Evolutionary conservation across 2,329 filamentous ascomycete species (phyloP).

Genomic region (Sporothrix variecibatus): DNA sequence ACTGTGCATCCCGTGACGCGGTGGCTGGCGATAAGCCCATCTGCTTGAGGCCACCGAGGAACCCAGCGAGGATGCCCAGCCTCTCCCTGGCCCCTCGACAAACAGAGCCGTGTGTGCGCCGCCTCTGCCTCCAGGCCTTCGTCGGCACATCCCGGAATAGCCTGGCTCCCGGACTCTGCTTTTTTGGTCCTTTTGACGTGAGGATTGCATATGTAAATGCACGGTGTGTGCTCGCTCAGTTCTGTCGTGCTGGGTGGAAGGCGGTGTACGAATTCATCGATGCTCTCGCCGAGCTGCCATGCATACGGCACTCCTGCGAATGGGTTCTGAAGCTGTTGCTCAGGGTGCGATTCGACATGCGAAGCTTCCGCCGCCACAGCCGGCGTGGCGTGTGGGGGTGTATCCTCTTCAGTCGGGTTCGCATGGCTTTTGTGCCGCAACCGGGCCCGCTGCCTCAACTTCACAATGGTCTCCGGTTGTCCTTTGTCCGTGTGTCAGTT

Average conservation of each 20-base stretch:
- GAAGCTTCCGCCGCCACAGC: no score
- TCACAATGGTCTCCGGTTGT: conserved; percentile 50
- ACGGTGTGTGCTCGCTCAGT: conserved; percentile 50
- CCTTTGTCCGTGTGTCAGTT: conserved; percentile 46
- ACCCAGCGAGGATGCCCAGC: conserved; percentile 47
- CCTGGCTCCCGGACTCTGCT: conserved; percentile 40
- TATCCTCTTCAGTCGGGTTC: no score
- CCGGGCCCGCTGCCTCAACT: conserved; percentile 53
- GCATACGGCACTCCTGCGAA: conserved; percentile 57
- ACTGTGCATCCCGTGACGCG: conserved; percentile 51
- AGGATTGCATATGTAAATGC: conserved; percentile 75
- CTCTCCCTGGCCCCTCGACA: conserved; percentile 53
- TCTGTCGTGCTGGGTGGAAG: conserved; percentile 67
- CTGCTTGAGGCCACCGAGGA: conserved; percentile 52
- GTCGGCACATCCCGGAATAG: conserved; percentile 49
- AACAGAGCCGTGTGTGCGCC: conserved; percentile 53
- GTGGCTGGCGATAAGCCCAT: conserved; percentile 40
- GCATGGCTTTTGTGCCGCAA: conserved; percentile 45
- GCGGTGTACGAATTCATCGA: conserved; percentile 60
- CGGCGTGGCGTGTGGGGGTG: neutral
- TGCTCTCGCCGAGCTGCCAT: conserved; percentile 52
- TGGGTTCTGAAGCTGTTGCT: conserved; percentile 55
- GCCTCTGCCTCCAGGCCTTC: conserved; percentile 50
- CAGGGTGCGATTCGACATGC: neutral
- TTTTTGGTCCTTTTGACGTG: conserved; percentile 46